Evolutionary conservation across 2,329 filamentous ascomycete genomes (phyloP).

Genomic region (Geoglossum cookeanum): DNA sequence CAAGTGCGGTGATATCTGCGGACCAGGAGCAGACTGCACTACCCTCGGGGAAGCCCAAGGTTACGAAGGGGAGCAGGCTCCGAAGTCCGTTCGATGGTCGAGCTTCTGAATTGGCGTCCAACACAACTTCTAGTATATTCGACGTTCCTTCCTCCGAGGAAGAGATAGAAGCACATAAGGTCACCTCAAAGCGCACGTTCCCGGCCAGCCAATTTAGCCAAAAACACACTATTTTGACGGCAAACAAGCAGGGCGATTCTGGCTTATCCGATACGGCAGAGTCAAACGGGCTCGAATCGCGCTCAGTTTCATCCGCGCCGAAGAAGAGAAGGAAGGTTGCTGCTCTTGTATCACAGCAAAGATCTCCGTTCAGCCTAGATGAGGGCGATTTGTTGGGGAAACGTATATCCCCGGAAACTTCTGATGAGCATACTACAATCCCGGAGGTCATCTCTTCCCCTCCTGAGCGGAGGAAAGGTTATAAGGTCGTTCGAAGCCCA

Average conservation of each 20-base stretch:
- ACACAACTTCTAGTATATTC: not conserved
- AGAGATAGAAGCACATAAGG: conserved; percentile 19
- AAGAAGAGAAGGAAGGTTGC: not conserved
- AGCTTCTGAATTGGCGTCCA: not conserved
- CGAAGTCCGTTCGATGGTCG: conserved; percentile 9
- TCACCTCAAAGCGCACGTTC: conserved; percentile 25
- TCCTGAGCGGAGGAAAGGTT: not conserved
- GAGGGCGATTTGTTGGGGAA: not conserved
- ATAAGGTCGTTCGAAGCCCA: not conserved
- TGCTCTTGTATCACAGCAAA: not conserved
- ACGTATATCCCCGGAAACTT: not conserved
- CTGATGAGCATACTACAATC: too few species aligned
- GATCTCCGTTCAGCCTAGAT: not conserved
- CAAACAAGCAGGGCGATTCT: not conserved
- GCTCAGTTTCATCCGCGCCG: not conserved
- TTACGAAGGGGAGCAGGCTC: conserved; percentile 22
- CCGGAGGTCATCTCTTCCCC: not conserved
- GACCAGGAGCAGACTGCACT: not conserved
- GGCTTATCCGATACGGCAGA: not conserved
- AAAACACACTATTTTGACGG: not conserved
- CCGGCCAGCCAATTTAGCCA: not conserved
- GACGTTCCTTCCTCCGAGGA: conserved; percentile 4
- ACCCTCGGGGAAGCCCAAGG: conserved; percentile 6
- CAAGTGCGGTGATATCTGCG: not conserved
- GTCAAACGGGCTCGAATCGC: not conserved